Base-by-base conservation (phyloP, 495 filamentous ascomycete species). In the Hypoxylon perforatum region DNA sequence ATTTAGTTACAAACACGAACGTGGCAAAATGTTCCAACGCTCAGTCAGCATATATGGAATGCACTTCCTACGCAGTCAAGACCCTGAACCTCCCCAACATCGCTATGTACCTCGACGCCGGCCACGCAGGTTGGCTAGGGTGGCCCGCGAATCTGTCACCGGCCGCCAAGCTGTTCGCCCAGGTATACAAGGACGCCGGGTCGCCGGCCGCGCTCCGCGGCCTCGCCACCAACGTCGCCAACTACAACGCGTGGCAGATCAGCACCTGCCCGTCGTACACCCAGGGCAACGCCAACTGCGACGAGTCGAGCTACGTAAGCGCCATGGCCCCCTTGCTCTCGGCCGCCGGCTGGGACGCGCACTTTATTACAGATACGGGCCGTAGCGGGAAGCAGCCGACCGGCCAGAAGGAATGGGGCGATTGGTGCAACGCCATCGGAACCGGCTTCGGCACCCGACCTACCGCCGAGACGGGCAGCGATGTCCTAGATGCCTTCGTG, bases 381-480 rank as follows among this genome's bases (percentile, higher is more conserved):
- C 76, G 78, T 36, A 68, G 57, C 23, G 78, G 78, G 4, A 65
- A 69, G n/a, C 71, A 75, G 53, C 83, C 90, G 54, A 85, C 86
- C 42, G 83, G 84, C 9, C 89, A 90, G 65, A 75, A 82, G 63
- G 79, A 75, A 57, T 84, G 90, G 88, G 91, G 89, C 63, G 86
- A 93, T 77, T 93, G 91, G 91, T 93, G 91, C 82, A 93, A 93
- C 66, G 84, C 87, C 44, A 83, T 77, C 25, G 84, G 81, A 30
- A 84, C 89, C 10, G 89, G 90, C 10, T 91, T 92, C 63, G 90
- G 90, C 71, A 80, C 81, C 11, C 82, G 82, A 2, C 87, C 87
- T 0, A 86, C 87, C 3, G 84, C 85, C 25, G 74, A 85, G 50
- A 88, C 87, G n/a, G 83, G 85, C 46, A 82, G 87, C 74, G 67